Base-by-base conservation (phyloP, 176 grass and related monocot genomes). In the Carex scoparia region DNA sequence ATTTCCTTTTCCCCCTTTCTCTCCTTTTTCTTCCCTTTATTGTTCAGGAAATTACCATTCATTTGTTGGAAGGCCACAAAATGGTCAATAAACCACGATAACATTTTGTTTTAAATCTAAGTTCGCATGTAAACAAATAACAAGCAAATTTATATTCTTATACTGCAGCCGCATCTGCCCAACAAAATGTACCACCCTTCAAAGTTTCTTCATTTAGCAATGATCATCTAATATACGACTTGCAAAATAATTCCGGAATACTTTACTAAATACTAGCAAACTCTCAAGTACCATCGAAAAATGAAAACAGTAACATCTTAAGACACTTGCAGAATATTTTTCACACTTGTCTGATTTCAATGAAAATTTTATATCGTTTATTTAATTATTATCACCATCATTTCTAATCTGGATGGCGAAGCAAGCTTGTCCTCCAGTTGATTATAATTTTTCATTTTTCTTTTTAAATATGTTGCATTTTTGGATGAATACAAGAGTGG, bases 291-390 rank as follows among this genome's bases (percentile, higher is more conserved):
- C 19, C 10, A 28, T 53, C 11, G 70, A 74, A n/a, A n/a, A 16
- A 69, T 51, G 42, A 74, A 74, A 74, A 51, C 19, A 2, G 7
- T 51, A 74, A 53, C 70, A 74, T 74, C 40, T 74, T 74, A 73
- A 73, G 46, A 30, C 46, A 27, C 69, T 72, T 72, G 0, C 10
- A n/a, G n/a, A 53, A 74, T 10, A 74, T 74, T 11, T 48, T 23
- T 74, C n/a, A 53, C 44, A 19, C 18, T 51, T 53, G 9, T 28
- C 18, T 27, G 19, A 74, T 3, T 53, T 49, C 11, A 28, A 74
- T n/a, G 65, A 74, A 49, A 28, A 48, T n/a, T 19, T 12, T 27
- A 12, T 51, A 51, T 51, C 4, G 12, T 74, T 12, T 51, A 16
- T 74, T 10, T 12, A 19, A 74, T 27, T 74, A 74, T 74, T 74